A percentile compares a stretch with the other conserved stretches of the same genome.
These are phyloP conservation scores for Macrolepiota fuliginosa DNA, from an alignment of 768 basidiomycete genomes.

Conservation along the genomic window DNA sequence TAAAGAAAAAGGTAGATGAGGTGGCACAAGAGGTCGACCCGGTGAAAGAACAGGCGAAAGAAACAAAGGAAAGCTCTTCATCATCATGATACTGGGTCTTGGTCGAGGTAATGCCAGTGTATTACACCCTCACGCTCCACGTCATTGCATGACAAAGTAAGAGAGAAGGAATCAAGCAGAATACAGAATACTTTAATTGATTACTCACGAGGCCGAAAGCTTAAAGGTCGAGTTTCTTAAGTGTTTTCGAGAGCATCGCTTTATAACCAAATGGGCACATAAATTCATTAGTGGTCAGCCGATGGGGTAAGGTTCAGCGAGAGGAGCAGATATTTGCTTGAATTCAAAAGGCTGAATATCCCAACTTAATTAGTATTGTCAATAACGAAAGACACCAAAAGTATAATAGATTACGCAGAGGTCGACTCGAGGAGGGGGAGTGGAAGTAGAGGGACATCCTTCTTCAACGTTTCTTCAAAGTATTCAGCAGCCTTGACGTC, in stretches of 20 bases:
- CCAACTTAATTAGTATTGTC: background rate
- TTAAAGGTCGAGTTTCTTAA: too few relatives aligned
- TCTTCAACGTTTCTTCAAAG: constrained; percentile 64
- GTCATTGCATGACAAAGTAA: constrained; percentile 24
- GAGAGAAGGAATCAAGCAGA: too few relatives aligned
- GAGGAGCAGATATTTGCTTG: too few relatives aligned
- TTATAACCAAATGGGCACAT: too few relatives aligned
- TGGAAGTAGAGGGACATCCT: constrained; percentile 33
- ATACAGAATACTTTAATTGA: too few relatives aligned
- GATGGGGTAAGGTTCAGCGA: background rate
- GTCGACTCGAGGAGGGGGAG: constrained; percentile 15
- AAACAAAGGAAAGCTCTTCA: background rate
- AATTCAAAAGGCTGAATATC: background rate
- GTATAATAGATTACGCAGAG: constrained; percentile 6
- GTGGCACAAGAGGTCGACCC: constrained; percentile 8
- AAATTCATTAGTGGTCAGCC: too few relatives aligned
- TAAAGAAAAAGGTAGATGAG: constrained; percentile 13
- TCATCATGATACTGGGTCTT: background rate
- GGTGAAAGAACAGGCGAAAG: constrained; percentile 8
- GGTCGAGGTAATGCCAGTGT: background rate
- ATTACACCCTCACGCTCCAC: constrained; percentile 33
- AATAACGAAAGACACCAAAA: background rate
- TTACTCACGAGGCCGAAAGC: too few relatives aligned
- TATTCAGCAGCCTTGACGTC: constrained; percentile 82
- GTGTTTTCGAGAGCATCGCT: too few relatives aligned